These are phyloP conservation scores for Cyclotella choctawhatcheeana DNA, from an alignment of 108 stramenopile species.

Conservation along the genomic window DNA sequence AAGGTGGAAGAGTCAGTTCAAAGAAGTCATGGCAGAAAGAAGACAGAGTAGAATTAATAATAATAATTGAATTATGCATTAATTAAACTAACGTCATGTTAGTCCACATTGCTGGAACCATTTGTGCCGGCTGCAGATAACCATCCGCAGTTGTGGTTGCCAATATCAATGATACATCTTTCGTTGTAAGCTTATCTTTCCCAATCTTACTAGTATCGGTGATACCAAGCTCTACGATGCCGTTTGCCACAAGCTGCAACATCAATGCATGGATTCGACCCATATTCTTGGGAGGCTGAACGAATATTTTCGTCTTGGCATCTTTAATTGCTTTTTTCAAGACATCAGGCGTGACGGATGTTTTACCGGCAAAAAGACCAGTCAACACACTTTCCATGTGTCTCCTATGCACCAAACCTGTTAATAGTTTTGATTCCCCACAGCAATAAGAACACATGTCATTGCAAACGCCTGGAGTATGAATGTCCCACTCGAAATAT, in stretches of 20 bases:
- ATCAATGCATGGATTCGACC: background rate
- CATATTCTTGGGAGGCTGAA: background rate
- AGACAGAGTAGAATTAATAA: background rate
- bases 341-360: background rate
- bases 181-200: background rate
- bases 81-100: conserved; percentile 1
- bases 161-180: background rate
- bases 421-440: background rate
- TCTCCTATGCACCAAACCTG: background rate
- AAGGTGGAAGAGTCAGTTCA: background rate
- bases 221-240: background rate
- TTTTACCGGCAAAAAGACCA: background rate
- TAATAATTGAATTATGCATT: background rate
- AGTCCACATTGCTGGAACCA: background rate
- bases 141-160: background rate
- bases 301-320: background rate
- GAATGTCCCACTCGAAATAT: background rate
- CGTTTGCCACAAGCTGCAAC: background rate
- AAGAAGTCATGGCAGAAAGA: background rate
- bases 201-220: background rate
- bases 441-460: conserved; percentile 13
- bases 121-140: background rate
- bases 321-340: conserved; percentile 1
- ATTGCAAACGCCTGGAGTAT: background rate
- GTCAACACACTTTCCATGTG: background rate